Evolutionary conservation across 495 filamentous ascomycete species (phyloP).

Genomic region (Massariosphaeria phaeospora): DNA sequence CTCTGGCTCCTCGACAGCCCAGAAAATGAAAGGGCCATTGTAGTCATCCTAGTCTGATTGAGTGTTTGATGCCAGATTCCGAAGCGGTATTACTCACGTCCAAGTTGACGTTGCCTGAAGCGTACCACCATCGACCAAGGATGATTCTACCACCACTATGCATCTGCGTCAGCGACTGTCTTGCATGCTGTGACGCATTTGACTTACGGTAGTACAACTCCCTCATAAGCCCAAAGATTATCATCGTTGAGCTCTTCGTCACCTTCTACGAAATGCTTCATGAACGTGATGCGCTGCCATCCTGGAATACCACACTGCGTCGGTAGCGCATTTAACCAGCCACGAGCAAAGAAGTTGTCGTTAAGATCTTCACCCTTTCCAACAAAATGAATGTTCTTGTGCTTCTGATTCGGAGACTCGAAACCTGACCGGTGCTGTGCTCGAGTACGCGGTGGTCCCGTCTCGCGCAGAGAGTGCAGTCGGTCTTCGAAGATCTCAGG

Average conservation of each 20-base stretch:
- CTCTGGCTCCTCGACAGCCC: neutral
- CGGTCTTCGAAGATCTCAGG: constrained; percentile 34
- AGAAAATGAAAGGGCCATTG: neutral
- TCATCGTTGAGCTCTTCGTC: constrained; percentile 22
- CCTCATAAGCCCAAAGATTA: constrained; percentile 41
- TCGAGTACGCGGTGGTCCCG: constrained; percentile 23
- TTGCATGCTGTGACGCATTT: too few relatives aligned
- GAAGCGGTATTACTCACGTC: neutral
- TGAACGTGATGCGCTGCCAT: constrained; percentile 41
- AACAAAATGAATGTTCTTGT: constrained; percentile 27
- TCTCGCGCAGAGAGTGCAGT: constrained; percentile 24
- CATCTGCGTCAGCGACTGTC: too few relatives aligned
- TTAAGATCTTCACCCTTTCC: constrained; percentile 31
- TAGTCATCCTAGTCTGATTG: neutral
- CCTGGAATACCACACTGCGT: constrained; percentile 37
- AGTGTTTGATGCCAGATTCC: neutral
- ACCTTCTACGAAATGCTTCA: constrained; percentile 37
- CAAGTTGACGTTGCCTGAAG: constrained; percentile 3
- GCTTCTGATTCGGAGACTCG: constrained; percentile 1
- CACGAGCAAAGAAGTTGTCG: constrained; percentile 30
- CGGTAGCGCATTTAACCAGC: constrained; percentile 41
- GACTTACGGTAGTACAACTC: constrained; percentile 43
- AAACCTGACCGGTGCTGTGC: constrained; percentile 32
- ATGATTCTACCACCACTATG: constrained; percentile 41
- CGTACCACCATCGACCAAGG: constrained; percentile 41